Conservation (phyloP, 2,329 filamentous ascomycete genomes). For the Alternaria sp. region DNA sequence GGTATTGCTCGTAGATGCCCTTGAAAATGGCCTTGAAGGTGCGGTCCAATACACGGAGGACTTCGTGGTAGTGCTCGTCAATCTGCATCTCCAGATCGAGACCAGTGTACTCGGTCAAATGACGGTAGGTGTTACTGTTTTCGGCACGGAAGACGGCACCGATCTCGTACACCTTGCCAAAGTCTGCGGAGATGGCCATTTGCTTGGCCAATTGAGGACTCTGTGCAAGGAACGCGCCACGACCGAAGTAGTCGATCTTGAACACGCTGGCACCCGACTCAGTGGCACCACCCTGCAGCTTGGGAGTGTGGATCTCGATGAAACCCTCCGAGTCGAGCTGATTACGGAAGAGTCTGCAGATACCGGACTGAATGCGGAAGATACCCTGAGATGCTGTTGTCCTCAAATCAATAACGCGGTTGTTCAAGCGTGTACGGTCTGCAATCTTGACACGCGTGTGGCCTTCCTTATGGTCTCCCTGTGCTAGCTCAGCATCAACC, state of each 20-base stretch:
- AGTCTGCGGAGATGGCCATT: slow-evolving; percentile 89
- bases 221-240: slow-evolving; percentile 87
- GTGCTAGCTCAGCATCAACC: slow-evolving; percentile 60
- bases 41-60: slow-evolving; percentile 78
- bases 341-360: slow-evolving; percentile 81
- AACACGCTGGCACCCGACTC: slow-evolving; percentile 94
- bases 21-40: slow-evolving; percentile 83
- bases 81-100: slow-evolving; percentile 94
- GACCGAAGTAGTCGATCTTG: slow-evolving; percentile 89
- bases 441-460: slow-evolving; percentile 69
- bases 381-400: slow-evolving; percentile 88
- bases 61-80: slow-evolving; percentile 88
- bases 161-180: slow-evolving; percentile 88
- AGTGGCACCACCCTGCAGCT: slow-evolving; percentile 87
- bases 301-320: slow-evolving; percentile 93
- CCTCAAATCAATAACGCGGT: slow-evolving; percentile 83
- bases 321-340: slow-evolving; percentile 80
- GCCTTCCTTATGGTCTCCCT: slow-evolving; percentile 65
- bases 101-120: slow-evolving; percentile 93
- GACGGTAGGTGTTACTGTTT: slow-evolving; percentile 93
- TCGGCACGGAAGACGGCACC: slow-evolving; percentile 92
- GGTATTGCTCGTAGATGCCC: slow-evolving; percentile 73
- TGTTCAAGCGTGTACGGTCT: slow-evolving; percentile 77
- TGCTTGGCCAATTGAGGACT: slow-evolving; percentile 93
- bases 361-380: slow-evolving; percentile 84